Base-by-base conservation (phyloP, 305 asterid genomes). In the Solanum aculeatissimum region DNA sequence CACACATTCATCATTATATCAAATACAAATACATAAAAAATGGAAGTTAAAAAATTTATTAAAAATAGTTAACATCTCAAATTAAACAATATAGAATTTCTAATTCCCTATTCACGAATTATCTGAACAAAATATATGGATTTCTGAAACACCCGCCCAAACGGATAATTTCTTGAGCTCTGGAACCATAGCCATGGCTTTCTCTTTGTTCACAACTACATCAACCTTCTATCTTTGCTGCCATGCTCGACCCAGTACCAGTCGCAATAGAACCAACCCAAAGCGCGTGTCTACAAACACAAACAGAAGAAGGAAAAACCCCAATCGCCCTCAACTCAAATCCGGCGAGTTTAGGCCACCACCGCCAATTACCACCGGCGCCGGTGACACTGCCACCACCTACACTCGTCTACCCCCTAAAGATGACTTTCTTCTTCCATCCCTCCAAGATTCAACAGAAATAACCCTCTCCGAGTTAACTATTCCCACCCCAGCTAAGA, bases 331-430 rank as follows among this genome's bases (percentile, higher is more conserved):
- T 51, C 92, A 91, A 87, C 91, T 87, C 23, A 91, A 91, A 88
- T 21, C 96, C 85, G 87, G 89, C 12, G 88, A 87, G 23, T 38
- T 66, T 42, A 88, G 84, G 45, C 88, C 83, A 78, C 91, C 83
- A 63, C 87, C 86, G 40, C 74, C 88, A 32, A 84, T 82, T 71
- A 87, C 90, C 85, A 42, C 92, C 91, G 57, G 81, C 70, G 88
- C 87, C 79, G 98, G 98, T 9, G 94, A 94, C 18, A 94, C 91
- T 3, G 98, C 98, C 83, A 95, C 98, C 42, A 92, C 97, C 65
- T 96, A 87, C 90, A 92, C 98, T 84, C 91, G 95, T 63, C 88
- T 96, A 1, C 98, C 99, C 57, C 98, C 97, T 0, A 94, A 85
- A 89, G 97, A 93, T n/a, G 99, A 95, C 88, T 91, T 92, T 81